phyloP scores from a whole-genome alignment of 2,329 filamentous ascomycete species.

The Xylariaceae sp. region DNA sequence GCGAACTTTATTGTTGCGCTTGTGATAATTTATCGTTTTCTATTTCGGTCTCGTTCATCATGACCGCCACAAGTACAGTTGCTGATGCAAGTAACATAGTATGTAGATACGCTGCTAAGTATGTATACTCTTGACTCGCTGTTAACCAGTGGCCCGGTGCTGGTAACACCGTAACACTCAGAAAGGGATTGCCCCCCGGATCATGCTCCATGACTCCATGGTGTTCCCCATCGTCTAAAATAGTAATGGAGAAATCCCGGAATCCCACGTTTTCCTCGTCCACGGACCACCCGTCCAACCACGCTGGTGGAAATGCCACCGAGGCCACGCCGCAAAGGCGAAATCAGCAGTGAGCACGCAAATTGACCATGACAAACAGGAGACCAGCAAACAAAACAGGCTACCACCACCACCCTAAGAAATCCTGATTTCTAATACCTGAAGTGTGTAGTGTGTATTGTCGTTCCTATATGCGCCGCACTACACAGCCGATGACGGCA shows the following conservation, averaged over 20 bases:
- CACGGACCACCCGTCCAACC: constrained; percentile 9
- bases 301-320: constrained; percentile 23
- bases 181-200: constrained; percentile 25
- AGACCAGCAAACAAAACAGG: constrained; percentile 3
- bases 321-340: constrained; percentile 12
- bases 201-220: neutral
- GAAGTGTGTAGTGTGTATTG: constrained; percentile 14
- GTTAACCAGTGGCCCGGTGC: constrained; percentile 17
- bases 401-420: constrained; percentile 10
- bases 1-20: constrained; percentile 9
- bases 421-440: constrained; percentile 35
- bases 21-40: neutral
- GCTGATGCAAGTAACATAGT: neutral
- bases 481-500: constrained; percentile 23
- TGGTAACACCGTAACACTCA: constrained; percentile 25
- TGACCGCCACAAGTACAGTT: neutral
- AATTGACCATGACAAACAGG: constrained; percentile 22
- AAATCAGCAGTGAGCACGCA: constrained; percentile 10
- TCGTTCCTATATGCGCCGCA: constrained; percentile 10
- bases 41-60: neutral
- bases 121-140: constrained; percentile 7
- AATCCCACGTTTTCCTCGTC: constrained; percentile 28
- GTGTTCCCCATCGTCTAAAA: constrained; percentile 30
- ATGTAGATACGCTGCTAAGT: neutral
- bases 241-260: constrained; percentile 29